Conservation (phyloP, 2,329 filamentous ascomycete genomes). For the Aspergillus brasiliensis region DNA sequence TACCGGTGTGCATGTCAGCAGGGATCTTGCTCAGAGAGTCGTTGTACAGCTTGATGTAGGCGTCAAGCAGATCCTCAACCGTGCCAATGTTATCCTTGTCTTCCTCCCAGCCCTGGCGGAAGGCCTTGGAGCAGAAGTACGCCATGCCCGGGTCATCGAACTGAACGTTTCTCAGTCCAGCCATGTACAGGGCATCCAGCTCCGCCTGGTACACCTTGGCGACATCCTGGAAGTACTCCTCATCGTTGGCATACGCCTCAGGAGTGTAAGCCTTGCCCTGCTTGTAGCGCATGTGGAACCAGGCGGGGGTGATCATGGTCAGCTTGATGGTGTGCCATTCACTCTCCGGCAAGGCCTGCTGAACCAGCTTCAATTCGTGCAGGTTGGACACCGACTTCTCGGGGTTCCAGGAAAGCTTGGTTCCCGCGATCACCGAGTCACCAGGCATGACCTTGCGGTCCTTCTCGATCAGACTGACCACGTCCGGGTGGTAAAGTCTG, state of each 20-base stretch:
- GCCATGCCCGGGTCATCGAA: conserved; percentile 4
- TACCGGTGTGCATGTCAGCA: conserved; percentile 3
- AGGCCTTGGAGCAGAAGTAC: conserved; percentile 3
- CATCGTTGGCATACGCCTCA: neutral
- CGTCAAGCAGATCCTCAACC: neutral
- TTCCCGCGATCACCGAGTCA: conserved; percentile 29
- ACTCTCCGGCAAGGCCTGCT: conserved; percentile 2
- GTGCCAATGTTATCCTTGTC: neutral
- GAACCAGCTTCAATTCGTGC: conserved; percentile 2
- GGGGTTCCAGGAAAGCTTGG: conserved; percentile 25
- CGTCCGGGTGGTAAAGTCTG: conserved; percentile 30
- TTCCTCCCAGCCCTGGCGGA: neutral
- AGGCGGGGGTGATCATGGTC: conserved; percentile 6
- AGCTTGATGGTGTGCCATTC: conserved; percentile 2
- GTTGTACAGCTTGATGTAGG: conserved; percentile 7
- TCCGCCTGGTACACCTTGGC: conserved; percentile 3
- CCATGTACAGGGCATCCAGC: neutral
- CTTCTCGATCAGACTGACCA: conserved; percentile 30
- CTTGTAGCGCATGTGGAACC: conserved; percentile 7
- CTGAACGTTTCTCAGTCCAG: conserved; percentile 4
- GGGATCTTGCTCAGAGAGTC: neutral
- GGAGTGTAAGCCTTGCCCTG: conserved; percentile 3
- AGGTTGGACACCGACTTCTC: conserved; percentile 20
- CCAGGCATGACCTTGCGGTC: conserved; percentile 31
- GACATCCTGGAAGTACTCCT: conserved; percentile 2